phyloP scores from a whole-genome alignment of 345 rosid genomes.

The Populus tremula region DNA sequence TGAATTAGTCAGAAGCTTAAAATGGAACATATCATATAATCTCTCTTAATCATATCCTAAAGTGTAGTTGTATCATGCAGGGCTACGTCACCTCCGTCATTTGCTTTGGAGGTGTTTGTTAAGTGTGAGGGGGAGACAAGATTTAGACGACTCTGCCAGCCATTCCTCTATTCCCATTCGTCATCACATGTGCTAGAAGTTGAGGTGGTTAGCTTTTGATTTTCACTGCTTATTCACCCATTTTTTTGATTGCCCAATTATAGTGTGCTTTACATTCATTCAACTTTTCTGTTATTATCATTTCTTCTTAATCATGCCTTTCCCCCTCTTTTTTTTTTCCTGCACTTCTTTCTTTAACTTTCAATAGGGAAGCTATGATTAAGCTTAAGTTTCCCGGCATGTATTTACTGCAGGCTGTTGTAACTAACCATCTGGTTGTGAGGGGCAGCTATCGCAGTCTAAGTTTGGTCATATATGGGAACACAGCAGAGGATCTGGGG shows the following conservation, averaged over 20 bases:
- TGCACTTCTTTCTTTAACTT: background rate
- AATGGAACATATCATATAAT: background rate
- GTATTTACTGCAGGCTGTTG: conserved; percentile 81
- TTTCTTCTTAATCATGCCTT: background rate
- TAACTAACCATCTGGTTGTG: conserved; percentile 90
- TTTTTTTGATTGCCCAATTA: background rate
- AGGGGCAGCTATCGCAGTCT: conserved; percentile 96
- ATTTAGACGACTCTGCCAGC: conserved; percentile 95
- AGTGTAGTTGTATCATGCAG: conserved; percentile 34
- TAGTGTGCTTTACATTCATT: background rate
- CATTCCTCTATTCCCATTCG: conserved; percentile 91
- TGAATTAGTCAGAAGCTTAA: background rate
- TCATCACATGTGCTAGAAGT: conserved; percentile 95
- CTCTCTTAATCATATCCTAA: background rate
- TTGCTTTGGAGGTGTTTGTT: conserved; percentile 97
- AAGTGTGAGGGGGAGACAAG: conserved; percentile 88
- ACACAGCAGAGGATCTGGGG: conserved; percentile 95
- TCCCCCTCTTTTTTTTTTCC: background rate
- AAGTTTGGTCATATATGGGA: conserved; percentile 88
- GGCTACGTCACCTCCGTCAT: conserved; percentile 97
- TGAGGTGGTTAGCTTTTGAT: conserved; percentile 47
- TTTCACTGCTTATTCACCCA: background rate
- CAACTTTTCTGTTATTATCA: background rate
- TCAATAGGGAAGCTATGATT: background rate
- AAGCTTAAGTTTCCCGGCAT: background rate